phyloP scores from a whole-genome alignment of 2,329 filamentous ascomycete species.

The Plenodomus tracheiphilus region DNA sequence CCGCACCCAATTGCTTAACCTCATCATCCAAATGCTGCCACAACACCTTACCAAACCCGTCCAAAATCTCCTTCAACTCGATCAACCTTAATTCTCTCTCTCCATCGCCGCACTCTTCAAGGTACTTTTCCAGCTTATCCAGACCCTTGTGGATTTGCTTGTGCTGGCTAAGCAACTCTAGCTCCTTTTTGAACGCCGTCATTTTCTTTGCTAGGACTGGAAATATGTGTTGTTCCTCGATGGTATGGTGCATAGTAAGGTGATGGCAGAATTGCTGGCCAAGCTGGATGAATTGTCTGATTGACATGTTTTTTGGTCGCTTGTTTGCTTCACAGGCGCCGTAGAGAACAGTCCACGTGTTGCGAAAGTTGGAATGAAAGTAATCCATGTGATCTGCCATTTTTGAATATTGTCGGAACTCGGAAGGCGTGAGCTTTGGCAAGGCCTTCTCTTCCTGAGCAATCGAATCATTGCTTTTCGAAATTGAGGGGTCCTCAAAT shows the following conservation, averaged over 20 bases:
- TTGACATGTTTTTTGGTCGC: constrained; percentile 65
- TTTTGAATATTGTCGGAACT: constrained; percentile 73
- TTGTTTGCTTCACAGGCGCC: constrained; percentile 62
- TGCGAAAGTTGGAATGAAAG: constrained; percentile 52
- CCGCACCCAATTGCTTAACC: constrained; percentile 74
- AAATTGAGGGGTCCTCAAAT: too few species aligned
- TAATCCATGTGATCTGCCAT: constrained; percentile 75
- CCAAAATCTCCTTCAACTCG: constrained; percentile 72
- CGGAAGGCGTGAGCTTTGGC: constrained; percentile 65
- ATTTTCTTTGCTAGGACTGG: constrained; percentile 75
- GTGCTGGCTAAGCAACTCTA: constrained; percentile 74
- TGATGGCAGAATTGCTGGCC: constrained; percentile 72
- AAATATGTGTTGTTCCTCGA: constrained; percentile 83
- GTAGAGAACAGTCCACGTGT: constrained; percentile 72
- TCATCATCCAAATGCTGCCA: constrained; percentile 86
- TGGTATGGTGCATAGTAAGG: constrained; percentile 76
- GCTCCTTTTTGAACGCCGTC: constrained; percentile 72
- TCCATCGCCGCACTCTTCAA: constrained; percentile 63
- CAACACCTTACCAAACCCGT: constrained; percentile 75
- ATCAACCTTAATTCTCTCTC: constrained; percentile 61
- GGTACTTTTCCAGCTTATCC: constrained; percentile 67
- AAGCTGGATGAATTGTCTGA: constrained; percentile 68
- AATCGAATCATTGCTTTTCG: too few species aligned
- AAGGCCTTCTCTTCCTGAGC: constrained; percentile 45
- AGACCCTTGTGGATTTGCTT: constrained; percentile 76